These are phyloP conservation scores for Backusella morwellensis DNA, from an alignment of 192 early-diverging fungal species.

Conservation along the genomic window DNA sequence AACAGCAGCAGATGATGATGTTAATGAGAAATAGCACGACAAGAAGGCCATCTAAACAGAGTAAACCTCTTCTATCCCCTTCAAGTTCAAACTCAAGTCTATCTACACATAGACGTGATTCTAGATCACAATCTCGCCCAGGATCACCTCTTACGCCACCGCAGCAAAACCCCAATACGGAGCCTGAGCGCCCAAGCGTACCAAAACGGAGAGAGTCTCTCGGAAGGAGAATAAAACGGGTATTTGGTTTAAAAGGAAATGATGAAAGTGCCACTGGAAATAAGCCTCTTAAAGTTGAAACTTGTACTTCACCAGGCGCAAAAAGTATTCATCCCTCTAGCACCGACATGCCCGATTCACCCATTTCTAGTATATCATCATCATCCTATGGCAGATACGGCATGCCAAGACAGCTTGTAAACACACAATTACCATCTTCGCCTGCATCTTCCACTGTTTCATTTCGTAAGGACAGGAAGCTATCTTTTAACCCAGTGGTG, in stretches of 20 bases:
- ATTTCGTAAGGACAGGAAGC: not conserved
- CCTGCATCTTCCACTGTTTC: slow-evolving; percentile 16
- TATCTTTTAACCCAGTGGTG: not conserved
- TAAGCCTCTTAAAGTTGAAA: not conserved
- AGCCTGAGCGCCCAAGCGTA: not conserved
- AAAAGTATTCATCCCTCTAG: not conserved
- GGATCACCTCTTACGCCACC: not conserved
- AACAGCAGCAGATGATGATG: slow-evolving; percentile 1
- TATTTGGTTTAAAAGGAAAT: not conserved
- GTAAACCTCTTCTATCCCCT: not conserved
- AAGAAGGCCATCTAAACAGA: not conserved
- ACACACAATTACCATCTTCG: not conserved
- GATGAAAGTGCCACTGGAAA: not conserved
- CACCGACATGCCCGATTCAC: not conserved
- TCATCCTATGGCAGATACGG: not conserved
- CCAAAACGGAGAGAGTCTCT: slow-evolving; percentile 10
- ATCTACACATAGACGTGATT: not conserved
- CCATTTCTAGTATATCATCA: slow-evolving; percentile 7
- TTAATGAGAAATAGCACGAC: slow-evolving; percentile 5
- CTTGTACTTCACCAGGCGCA: not conserved
- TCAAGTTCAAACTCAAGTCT: not conserved
- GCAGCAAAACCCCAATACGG: not conserved
- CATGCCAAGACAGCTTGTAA: not conserved
- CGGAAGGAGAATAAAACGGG: slow-evolving; percentile 2
- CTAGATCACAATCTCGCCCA: not conserved